A percentile compares a stretch with the other conserved stretches of the same genome.
These are phyloP conservation scores for Cyclotella baltica DNA, from an alignment of 108 stramenopile species.

Conservation along the genomic window DNA sequence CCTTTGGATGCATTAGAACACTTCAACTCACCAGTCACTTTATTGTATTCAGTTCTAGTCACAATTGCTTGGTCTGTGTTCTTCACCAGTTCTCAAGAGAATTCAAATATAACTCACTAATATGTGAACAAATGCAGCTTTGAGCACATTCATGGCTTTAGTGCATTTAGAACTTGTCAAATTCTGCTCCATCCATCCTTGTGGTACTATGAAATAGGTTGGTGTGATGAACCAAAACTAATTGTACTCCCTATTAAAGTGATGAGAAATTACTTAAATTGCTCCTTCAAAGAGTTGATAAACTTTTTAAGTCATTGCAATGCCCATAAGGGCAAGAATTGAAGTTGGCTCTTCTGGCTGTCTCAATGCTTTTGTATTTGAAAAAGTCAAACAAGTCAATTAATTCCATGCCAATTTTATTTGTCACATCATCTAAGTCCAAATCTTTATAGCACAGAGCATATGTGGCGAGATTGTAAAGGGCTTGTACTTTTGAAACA, in stretches of 20 bases:
- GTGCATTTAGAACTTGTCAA: neutral
- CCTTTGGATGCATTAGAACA: neutral
- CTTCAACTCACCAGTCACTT: neutral
- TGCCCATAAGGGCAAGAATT: neutral
- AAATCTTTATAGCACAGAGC: neutral
- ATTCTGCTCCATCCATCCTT: neutral
- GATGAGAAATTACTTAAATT: neutral
- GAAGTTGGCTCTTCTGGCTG: neutral
- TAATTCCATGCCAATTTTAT: neutral
- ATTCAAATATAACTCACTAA: neutral
- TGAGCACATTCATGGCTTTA: neutral
- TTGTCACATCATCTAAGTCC: neutral
- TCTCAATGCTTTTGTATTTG: neutral
- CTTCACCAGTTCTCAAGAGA: neutral
- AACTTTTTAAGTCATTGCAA: neutral
- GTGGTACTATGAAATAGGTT: neutral
- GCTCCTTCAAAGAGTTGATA: neutral
- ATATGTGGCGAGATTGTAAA: too few relatives aligned
- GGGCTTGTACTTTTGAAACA: too few relatives aligned
- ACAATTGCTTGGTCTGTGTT: neutral
- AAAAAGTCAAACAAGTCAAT: slow-evolving; percentile 9
- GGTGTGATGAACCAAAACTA: neutral
- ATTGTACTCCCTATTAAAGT: neutral
- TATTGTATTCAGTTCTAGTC: neutral
- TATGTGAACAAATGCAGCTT: neutral